These are phyloP conservation scores for Citrus medica DNA, from an alignment of 345 rosid genomes.

Conservation along the genomic window DNA sequence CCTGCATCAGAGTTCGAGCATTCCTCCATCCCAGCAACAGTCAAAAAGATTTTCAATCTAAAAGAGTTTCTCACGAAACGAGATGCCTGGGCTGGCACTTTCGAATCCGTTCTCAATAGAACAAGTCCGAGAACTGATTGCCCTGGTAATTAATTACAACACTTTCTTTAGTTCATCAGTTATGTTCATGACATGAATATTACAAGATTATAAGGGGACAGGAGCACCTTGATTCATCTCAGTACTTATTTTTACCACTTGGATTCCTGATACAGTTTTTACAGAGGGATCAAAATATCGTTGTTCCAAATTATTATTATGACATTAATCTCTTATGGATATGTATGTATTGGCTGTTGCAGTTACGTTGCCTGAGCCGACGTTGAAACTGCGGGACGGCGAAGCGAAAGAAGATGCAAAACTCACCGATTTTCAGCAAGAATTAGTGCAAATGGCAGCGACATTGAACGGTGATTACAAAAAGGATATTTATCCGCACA, in stretches of 20 bases:
- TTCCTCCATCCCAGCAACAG: constrained; percentile 57
- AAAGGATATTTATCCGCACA: constrained; percentile 39
- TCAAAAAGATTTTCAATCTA: constrained; percentile 48
- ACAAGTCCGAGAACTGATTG: constrained; percentile 46
- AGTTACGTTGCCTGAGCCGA: constrained; percentile 51
- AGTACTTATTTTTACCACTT: too few species aligned
- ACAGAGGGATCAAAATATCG: background rate
- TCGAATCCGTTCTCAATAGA: constrained; percentile 40
- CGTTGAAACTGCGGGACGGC: constrained; percentile 29
- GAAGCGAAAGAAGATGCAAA: constrained; percentile 37
- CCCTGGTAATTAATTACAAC: constrained; percentile 26
- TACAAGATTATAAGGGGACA: background rate
- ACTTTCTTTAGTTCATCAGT: background rate
- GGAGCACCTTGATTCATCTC: too few species aligned
- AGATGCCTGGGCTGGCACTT: constrained; percentile 63
- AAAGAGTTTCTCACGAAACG: constrained; percentile 47
- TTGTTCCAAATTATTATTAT: background rate
- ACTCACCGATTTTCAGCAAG: constrained; percentile 57
- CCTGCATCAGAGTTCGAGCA: constrained; percentile 53
- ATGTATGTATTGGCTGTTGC: background rate
- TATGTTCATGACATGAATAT: background rate
- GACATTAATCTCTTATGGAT: too few species aligned
- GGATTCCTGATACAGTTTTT: background rate
- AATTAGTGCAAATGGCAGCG: constrained; percentile 60
- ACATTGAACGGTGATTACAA: constrained; percentile 51